phyloP scores from a whole-genome alignment of 257 asterid genomes.

The Petunia secreta region DNA sequence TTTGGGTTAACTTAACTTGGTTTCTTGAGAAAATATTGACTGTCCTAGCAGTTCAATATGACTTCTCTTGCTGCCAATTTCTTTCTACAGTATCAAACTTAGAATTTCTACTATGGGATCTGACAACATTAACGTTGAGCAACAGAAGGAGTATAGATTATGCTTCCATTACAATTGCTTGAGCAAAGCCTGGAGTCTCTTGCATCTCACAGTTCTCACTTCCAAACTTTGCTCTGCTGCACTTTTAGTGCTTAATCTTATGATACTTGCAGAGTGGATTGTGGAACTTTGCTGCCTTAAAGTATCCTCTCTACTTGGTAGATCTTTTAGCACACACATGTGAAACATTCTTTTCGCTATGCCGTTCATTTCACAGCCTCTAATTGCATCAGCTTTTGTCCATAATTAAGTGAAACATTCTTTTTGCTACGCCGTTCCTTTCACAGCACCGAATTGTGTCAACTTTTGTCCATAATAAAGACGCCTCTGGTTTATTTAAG shows the following conservation, averaged over 20 bases:
- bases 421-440: neutral
- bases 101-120: neutral
- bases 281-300: neutral
- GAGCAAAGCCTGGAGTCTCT: neutral
- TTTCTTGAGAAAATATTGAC: conserved; percentile 1
- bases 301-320: neutral
- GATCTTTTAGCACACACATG: neutral
- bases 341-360: neutral
- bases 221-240: neutral
- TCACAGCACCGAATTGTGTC: neutral
- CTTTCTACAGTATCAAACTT: neutral
- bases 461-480: neutral
- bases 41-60: conserved; percentile 1
- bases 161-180: neutral
- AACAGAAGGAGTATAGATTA: neutral
- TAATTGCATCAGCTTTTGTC: neutral
- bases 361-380: neutral
- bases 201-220: neutral
- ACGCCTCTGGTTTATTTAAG: neutral
- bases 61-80: neutral
- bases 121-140: neutral
- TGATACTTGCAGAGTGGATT: neutral
- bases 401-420: neutral
- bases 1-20: neutral
- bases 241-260: neutral